Percentiles rank a stretch among this genome's conserved stretches.
phyloP scores from a whole-genome alignment of 176 grass and related monocot genomes.

The Calamus simplicifolius region DNA sequence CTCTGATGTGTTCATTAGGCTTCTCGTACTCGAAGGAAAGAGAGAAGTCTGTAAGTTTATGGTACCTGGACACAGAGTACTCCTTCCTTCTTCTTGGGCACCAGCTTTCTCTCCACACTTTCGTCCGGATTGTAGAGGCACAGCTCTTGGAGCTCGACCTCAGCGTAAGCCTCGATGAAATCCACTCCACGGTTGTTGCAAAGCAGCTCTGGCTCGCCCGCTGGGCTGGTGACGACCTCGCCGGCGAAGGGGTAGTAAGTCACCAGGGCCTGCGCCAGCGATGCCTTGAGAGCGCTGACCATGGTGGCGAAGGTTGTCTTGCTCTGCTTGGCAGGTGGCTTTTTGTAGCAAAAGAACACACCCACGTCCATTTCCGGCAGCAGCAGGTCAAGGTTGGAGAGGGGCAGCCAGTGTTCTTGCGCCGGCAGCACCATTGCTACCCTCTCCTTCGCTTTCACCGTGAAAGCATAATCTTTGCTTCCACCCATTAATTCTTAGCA shows the following conservation, averaged over 20 bases:
- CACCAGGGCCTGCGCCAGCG: constrained; percentile 38
- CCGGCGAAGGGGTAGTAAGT: constrained; percentile 55
- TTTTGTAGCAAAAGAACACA: constrained; percentile 63
- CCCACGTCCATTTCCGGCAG: constrained; percentile 43
- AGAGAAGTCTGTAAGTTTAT: background rate
- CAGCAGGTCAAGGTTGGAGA: constrained; percentile 58
- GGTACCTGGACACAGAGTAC: constrained; percentile 48
- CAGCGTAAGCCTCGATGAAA: constrained; percentile 32
- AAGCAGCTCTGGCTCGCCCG: constrained; percentile 40
- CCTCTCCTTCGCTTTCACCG: constrained; percentile 20
- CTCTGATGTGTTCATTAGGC: too few relatives aligned
- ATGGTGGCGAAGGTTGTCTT: constrained; percentile 4
- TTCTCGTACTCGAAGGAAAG: background rate
- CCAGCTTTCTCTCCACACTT: constrained; percentile 41
- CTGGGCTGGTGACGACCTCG: constrained; percentile 32
- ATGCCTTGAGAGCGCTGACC: constrained; percentile 27
- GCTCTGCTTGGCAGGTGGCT: constrained; percentile 12
- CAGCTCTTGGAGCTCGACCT: constrained; percentile 34
- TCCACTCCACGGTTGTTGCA: constrained; percentile 59
- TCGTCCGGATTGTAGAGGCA: constrained; percentile 36
- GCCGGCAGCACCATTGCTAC: constrained; percentile 23
- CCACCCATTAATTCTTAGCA: constrained; percentile 32
- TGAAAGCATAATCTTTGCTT: constrained; percentile 23
- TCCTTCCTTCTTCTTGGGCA: constrained; percentile 55
- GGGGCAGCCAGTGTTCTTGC: constrained; percentile 37